Conservation (phyloP, 768 basidiomycete genomes). For the Coprinopsis marcescibilis region DNA sequence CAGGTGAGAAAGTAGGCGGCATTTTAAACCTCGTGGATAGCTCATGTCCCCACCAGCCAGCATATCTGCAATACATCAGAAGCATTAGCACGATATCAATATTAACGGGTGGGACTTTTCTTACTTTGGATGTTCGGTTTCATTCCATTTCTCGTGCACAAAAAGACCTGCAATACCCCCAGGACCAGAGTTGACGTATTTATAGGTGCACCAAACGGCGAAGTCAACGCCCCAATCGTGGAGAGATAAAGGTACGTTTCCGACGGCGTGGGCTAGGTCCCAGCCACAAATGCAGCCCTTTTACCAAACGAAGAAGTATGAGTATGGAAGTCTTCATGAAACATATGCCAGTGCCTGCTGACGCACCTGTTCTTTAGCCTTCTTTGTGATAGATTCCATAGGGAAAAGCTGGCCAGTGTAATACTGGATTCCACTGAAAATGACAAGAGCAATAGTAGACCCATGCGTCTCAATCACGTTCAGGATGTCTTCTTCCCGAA, state of each 20-base stretch:
- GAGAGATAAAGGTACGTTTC: constrained; percentile 84
- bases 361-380: constrained; percentile 74
- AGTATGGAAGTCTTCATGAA: too few relatives aligned
- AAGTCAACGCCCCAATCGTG: constrained; percentile 97
- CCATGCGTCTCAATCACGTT: constrained; percentile 68
- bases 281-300: constrained; percentile 93
- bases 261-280: constrained; percentile 94
- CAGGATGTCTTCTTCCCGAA: constrained; percentile 88
- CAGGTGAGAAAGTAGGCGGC: constrained; percentile 78
- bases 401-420: constrained; percentile 97
- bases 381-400: constrained; percentile 76
- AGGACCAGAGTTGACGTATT: constrained; percentile 94
- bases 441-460: constrained; percentile 76
- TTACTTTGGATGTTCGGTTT: constrained; percentile 57
- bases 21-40: constrained; percentile 83
- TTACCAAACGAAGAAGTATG: constrained; percentile 12
- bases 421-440: constrained; percentile 93
- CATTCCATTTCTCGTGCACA: constrained; percentile 79
- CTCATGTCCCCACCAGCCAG: constrained; percentile 99
- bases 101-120: constrained; percentile 15
- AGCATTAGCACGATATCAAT: neutral
- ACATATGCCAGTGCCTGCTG: too few relatives aligned
- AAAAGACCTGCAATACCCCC: constrained; percentile 96
- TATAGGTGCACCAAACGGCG: constrained; percentile 99
- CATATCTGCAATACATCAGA: constrained; percentile 49